A percentile compares a stretch with the other conserved stretches of the same genome.
phyloP scores from a whole-genome alignment of 2,329 filamentous ascomycete species.

The Neoscytalidium dimidiatum region DNA sequence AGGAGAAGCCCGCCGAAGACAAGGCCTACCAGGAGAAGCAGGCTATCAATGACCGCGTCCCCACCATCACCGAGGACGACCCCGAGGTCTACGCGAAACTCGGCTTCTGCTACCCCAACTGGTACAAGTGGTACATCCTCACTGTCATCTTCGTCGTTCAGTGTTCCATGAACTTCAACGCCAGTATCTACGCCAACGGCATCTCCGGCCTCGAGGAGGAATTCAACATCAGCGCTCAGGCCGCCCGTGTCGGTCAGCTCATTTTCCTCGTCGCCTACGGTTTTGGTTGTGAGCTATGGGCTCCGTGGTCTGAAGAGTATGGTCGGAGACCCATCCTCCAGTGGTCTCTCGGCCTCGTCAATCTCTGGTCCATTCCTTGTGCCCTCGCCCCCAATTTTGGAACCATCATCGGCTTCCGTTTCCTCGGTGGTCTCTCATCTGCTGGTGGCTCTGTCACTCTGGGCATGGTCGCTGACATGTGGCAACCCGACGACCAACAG shows the following conservation, averaged over 20 bases:
- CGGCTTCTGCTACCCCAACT: slow-evolving; percentile 46
- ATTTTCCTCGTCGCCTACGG: slow-evolving; percentile 55
- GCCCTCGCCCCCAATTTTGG: slow-evolving; percentile 46
- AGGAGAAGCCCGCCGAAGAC: background rate
- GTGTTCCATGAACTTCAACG: slow-evolving; percentile 57
- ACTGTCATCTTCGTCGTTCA: slow-evolving; percentile 55
- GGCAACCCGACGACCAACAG: slow-evolving; percentile 58
- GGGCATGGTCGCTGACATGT: slow-evolving; percentile 66
- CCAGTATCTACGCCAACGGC: slow-evolving; percentile 53
- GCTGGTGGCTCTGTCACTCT: slow-evolving; percentile 65
- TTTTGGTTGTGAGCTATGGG: slow-evolving; percentile 56
- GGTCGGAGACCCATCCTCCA: slow-evolving; percentile 56
- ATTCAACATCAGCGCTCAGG: slow-evolving; percentile 50
- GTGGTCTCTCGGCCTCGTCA: slow-evolving; percentile 54
- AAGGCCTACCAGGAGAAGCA: slow-evolving; percentile 6
- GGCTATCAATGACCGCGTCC: background rate
- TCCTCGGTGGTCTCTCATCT: slow-evolving; percentile 60
- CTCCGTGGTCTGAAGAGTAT: slow-evolving; percentile 57
- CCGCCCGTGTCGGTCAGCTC: slow-evolving; percentile 50
- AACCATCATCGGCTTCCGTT: slow-evolving; percentile 47
- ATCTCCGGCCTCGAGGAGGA: slow-evolving; percentile 47
- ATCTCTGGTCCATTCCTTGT: slow-evolving; percentile 55
- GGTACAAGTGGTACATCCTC: slow-evolving; percentile 56
- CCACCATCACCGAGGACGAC: slow-evolving; percentile 14
- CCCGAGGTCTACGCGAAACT: slow-evolving; percentile 43